These are phyloP conservation scores for Gomphus bonarii DNA, from an alignment of 1,284 basidiomycete genomes.

Conservation along the genomic window DNA sequence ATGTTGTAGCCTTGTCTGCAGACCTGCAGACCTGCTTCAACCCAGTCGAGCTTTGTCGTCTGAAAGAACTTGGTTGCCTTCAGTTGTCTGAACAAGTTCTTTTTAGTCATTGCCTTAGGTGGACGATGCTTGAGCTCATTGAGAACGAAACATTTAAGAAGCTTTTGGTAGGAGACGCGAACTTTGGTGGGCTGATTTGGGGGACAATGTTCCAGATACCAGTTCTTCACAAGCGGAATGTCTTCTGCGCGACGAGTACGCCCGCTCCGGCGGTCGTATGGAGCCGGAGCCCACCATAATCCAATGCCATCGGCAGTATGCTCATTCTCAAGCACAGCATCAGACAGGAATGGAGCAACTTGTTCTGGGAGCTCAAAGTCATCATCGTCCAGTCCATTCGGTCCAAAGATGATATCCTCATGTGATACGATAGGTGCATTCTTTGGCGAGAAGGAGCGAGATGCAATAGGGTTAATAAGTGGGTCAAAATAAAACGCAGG, in stretches of 20 bases:
- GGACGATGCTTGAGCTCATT: constrained; percentile 86
- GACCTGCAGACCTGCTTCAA: constrained; percentile 97
- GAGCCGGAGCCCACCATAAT: constrained; percentile 97
- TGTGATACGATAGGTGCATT: constrained; percentile 78
- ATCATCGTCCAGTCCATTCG: constrained; percentile 75
- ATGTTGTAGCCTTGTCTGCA: constrained; percentile 99
- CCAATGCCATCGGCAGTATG: constrained; percentile 95
- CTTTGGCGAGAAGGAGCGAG: constrained; percentile 76
- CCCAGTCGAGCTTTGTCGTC: constrained; percentile 96
- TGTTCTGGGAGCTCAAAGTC: constrained; percentile 83
- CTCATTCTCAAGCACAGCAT: constrained; percentile 81
- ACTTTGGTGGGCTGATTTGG: constrained; percentile 96
- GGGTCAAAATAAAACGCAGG: constrained; percentile 99
- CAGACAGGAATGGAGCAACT: constrained; percentile 76
- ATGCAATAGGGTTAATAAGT: constrained; percentile 91
- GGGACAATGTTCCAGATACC: constrained; percentile 98
- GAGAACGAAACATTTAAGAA: constrained; percentile 92
- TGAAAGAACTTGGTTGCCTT: constrained; percentile 99
- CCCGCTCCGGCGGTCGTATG: constrained; percentile 89
- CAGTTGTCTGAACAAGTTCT: constrained; percentile 91
- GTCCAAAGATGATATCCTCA: constrained; percentile 88
- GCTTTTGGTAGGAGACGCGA: constrained; percentile 97
- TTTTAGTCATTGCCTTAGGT: constrained; percentile 97
- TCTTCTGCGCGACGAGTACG: constrained; percentile 92
- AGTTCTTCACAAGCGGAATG: constrained; percentile 92